These are phyloP conservation scores for Exophiala spinifera DNA, from an alignment of 2,329 filamentous ascomycete species.

Conservation along the genomic window DNA sequence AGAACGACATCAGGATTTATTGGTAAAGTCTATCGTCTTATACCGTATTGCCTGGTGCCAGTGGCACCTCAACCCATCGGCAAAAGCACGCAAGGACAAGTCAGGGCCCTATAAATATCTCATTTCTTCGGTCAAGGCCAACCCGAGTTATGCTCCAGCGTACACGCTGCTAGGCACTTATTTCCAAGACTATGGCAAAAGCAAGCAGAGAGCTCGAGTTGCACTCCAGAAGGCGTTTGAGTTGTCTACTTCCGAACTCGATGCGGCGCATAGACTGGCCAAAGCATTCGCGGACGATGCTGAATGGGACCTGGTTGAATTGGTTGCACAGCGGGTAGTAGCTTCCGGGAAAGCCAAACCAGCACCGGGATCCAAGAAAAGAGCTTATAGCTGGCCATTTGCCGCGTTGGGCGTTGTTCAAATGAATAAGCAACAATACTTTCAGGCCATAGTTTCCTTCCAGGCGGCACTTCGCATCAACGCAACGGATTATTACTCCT, in stretches of 20 bases:
- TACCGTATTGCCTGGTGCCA: conserved; percentile 84
- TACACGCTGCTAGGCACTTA: conserved; percentile 89
- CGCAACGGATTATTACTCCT: conserved; percentile 88
- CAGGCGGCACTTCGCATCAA: conserved; percentile 81
- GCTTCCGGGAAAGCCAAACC: conserved; percentile 92
- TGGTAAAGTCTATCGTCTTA: conserved; percentile 79
- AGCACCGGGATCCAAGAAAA: conserved; percentile 86
- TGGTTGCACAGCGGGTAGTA: conserved; percentile 83
- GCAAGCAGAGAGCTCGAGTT: conserved; percentile 79
- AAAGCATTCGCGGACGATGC: conserved; percentile 81
- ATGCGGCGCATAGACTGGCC: conserved; percentile 83
- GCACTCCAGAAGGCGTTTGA: conserved; percentile 98
- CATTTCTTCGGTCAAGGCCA: conserved; percentile 76
- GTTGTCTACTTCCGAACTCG: conserved; percentile 78
- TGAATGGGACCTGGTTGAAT: conserved; percentile 95
- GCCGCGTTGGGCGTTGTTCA: conserved; percentile 91
- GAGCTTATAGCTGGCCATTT: conserved; percentile 93
- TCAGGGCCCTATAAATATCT: conserved; percentile 81
- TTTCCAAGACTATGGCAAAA: conserved; percentile 86
- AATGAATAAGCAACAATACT: conserved; percentile 88
- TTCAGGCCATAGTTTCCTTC: conserved; percentile 85
- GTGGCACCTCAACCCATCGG: conserved; percentile 78
- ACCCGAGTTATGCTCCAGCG: conserved; percentile 81
- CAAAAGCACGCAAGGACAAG: conserved; percentile 71
- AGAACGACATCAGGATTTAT: conserved; percentile 58